Evolutionary conservation across 176 grass and related monocot genomes (phyloP).

Genomic region (Phoenix roebelenii): DNA sequence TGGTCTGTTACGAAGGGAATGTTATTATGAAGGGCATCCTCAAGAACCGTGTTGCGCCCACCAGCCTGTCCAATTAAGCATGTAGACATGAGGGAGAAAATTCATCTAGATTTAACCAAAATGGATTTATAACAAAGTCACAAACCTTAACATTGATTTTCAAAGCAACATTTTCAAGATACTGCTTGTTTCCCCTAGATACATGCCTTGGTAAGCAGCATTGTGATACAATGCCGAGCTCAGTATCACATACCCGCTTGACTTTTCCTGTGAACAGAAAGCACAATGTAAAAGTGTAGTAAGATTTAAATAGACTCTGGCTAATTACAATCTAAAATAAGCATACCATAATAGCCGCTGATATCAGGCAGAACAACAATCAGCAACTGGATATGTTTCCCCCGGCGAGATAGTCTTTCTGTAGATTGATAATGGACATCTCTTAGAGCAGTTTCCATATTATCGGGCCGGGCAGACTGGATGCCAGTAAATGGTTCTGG

Average conservation of each 20-base stretch:
- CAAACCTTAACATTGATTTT: constrained; percentile 92
- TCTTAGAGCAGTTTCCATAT: constrained; percentile 43
- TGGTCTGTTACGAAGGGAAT: constrained; percentile 49
- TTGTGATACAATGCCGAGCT: constrained; percentile 72
- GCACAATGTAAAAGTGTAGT: background rate
- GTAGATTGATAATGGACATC: constrained; percentile 25
- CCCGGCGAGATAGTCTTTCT: background rate
- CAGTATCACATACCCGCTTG: constrained; percentile 63
- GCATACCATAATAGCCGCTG: constrained; percentile 54
- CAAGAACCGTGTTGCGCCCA: constrained; percentile 65
- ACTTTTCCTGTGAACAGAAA: constrained; percentile 37
- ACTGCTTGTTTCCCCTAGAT: constrained; percentile 20
- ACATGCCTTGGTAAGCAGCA: constrained; percentile 55
- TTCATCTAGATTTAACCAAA: background rate
- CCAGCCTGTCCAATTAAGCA: constrained; percentile 32
- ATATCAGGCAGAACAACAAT: constrained; percentile 59
- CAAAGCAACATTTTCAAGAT: constrained; percentile 68
- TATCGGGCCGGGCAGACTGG: constrained; percentile 11
- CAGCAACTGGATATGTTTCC: constrained; percentile 38
- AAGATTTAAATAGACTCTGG: too few relatives aligned
- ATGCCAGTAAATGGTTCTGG: constrained; percentile 30
- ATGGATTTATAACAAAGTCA: background rate
- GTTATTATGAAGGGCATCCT: constrained; percentile 27
- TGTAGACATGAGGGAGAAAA: background rate
- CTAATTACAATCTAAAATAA: background rate